Evolutionary conservation across 768 basidiomycete species (phyloP).

Genomic region (Termitomyces sp.): DNA sequence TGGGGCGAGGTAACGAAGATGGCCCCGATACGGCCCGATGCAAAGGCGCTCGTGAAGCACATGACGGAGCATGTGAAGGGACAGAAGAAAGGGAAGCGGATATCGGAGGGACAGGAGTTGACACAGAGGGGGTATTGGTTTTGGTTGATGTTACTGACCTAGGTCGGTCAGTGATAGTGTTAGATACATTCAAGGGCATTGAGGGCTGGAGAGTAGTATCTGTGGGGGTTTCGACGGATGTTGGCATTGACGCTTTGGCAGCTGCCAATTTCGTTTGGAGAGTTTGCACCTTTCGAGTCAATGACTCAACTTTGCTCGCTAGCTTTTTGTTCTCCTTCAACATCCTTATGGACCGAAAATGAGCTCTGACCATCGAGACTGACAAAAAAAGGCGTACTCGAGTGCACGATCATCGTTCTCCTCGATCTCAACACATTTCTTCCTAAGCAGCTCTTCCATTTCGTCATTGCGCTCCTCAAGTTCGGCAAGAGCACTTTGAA

Average conservation of each 20-base stretch:
- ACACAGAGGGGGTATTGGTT: slow-evolving; percentile 9
- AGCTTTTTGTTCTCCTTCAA: slow-evolving; percentile 80
- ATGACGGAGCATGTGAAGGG: slow-evolving; percentile 12
- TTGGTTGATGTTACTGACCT: slow-evolving; percentile 23
- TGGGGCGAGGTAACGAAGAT: slow-evolving; percentile 36
- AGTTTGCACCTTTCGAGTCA: slow-evolving; percentile 68
- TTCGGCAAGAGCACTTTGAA: slow-evolving; percentile 49
- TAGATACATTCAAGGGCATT: slow-evolving; percentile 3
- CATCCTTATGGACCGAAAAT: slow-evolving; percentile 38
- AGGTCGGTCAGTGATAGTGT: slow-evolving; percentile 15
- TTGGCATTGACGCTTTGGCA: slow-evolving; percentile 35
- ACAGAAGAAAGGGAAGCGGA: not conserved
- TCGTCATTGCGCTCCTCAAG: slow-evolving; percentile 67
- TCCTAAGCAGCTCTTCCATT: slow-evolving; percentile 66
- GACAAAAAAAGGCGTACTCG: slow-evolving; percentile 45
- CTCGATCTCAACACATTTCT: slow-evolving; percentile 74
- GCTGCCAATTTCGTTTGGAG: slow-evolving; percentile 62
- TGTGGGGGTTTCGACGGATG: slow-evolving; percentile 5
- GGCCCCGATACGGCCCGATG: slow-evolving; percentile 38
- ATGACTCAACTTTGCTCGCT: slow-evolving; percentile 57
- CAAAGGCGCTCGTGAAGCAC: slow-evolving; percentile 16
- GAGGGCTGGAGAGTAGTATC: slow-evolving; percentile 11
- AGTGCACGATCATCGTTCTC: slow-evolving; percentile 79
- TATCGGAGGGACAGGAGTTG: slow-evolving; percentile 11
- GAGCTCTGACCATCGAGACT: slow-evolving; percentile 3